Evolutionary conservation across 192 early-diverging fungal species (phyloP).

Genomic region (Coemansia sp.): DNA sequence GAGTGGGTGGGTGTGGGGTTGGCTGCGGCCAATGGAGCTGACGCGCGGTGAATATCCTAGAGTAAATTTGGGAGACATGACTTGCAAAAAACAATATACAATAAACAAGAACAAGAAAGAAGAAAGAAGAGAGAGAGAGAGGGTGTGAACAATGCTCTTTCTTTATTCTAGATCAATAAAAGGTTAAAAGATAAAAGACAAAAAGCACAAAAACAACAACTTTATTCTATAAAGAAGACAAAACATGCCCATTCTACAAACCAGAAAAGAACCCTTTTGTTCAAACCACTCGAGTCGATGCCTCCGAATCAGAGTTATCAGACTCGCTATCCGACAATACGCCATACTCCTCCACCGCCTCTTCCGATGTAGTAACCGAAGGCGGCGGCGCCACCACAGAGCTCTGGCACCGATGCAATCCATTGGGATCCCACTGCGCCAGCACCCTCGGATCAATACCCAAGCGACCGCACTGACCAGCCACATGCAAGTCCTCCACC

Average conservation of each 20-base stretch:
- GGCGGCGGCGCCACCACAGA: not conserved
- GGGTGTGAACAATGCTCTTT: not conserved
- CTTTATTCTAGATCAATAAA: not conserved
- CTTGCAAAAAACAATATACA: not conserved
- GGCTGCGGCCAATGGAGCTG: not conserved
- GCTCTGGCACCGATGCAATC: conserved; percentile 19
- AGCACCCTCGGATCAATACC: conserved; percentile 36
- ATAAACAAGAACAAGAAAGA: not conserved
- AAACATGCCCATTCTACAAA: not conserved
- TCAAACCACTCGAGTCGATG: not conserved
- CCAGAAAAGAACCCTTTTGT: not conserved
- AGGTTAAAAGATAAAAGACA: not conserved
- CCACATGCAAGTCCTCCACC: conserved; percentile 28
- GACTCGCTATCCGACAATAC: conserved; percentile 25
- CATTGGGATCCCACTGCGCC: conserved; percentile 30
- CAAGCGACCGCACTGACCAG: conserved; percentile 13
- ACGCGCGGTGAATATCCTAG: not conserved
- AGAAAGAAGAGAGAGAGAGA: not conserved
- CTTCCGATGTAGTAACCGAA: not conserved
- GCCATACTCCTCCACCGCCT: not conserved
- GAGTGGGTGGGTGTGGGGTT: conserved; percentile 1
- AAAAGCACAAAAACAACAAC: not conserved
- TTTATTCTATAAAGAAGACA: not conserved
- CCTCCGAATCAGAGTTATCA: conserved; percentile 13
- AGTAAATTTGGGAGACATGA: not conserved